Conservation (phyloP, 768 basidiomycete species). For the Pleurotus citrinopileatus region DNA sequence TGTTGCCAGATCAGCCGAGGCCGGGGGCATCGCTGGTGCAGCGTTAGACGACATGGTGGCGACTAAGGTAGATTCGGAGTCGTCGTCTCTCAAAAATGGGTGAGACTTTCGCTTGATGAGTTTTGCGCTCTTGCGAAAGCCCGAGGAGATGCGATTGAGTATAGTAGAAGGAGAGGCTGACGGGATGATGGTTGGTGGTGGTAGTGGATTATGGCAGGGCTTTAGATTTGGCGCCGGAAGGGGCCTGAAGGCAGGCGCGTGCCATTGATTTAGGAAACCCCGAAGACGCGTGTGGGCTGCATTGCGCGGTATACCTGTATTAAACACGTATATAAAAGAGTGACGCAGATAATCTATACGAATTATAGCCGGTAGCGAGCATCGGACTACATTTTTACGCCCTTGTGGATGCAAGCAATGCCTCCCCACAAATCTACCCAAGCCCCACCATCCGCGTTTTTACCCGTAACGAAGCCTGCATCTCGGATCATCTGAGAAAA, state of each 20-base stretch:
- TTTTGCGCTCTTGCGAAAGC: slow-evolving; percentile 9
- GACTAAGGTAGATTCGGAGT: slow-evolving; percentile 7
- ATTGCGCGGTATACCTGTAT: background rate
- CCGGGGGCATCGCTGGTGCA: slow-evolving; percentile 56
- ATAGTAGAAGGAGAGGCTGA: slow-evolving; percentile 5
- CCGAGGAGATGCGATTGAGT: slow-evolving; percentile 5
- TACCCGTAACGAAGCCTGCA: slow-evolving; percentile 77
- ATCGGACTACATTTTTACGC: slow-evolving; percentile 62
- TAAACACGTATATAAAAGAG: background rate
- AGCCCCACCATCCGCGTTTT: slow-evolving; percentile 74
- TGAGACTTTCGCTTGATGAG: slow-evolving; percentile 11
- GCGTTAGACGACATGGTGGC: slow-evolving; percentile 17
- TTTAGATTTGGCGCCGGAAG: slow-evolving; percentile 3
- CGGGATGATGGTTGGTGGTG: slow-evolving; percentile 25
- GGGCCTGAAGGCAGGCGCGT: slow-evolving; percentile 2
- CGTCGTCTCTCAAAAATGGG: slow-evolving; percentile 1
- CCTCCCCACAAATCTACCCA: slow-evolving; percentile 89
- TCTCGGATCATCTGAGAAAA: slow-evolving; percentile 89
- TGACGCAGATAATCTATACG: too few species aligned
- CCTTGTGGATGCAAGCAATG: slow-evolving; percentile 82
- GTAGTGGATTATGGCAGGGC: slow-evolving; percentile 20
- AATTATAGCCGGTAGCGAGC: too few species aligned
- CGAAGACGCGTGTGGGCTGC: background rate
- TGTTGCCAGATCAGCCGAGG: slow-evolving; percentile 71
- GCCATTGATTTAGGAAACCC: background rate